These are phyloP conservation scores for Pythium coloratum DNA, from an alignment of 352 stramenopile species.

Conservation along the genomic window DNA sequence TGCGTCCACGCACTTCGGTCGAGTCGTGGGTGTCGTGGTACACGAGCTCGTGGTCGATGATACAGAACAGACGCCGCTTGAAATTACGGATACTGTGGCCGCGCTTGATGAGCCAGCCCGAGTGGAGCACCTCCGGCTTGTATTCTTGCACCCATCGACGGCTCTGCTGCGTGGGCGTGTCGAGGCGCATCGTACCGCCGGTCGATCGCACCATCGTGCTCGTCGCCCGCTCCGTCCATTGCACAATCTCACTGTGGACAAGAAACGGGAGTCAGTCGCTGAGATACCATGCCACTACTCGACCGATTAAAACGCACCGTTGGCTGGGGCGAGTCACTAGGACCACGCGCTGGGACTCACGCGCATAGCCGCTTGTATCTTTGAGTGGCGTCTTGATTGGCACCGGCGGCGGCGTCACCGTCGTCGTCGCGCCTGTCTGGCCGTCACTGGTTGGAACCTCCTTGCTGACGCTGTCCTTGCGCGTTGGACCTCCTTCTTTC, in stretches of 20 bases:
- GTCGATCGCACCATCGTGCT: conserved; percentile 73
- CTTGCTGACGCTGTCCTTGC: background rate
- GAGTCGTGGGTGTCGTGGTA: conserved; percentile 84
- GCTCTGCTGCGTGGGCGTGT: conserved; percentile 58
- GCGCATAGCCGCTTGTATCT: background rate
- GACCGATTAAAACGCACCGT: conserved; percentile 29
- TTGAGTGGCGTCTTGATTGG: conserved; percentile 11
- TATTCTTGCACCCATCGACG: conserved; percentile 75
- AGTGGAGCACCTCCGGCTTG: conserved; percentile 80
- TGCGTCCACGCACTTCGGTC: conserved; percentile 67
- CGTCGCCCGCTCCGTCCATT: conserved; percentile 78
- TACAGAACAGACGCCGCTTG: conserved; percentile 85
- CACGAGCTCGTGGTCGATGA: conserved; percentile 83
- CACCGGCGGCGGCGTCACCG: background rate
- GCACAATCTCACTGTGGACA: conserved; percentile 62
- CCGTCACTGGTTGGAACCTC: background rate
- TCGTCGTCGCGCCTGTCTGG: background rate
- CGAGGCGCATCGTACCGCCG: conserved; percentile 41
- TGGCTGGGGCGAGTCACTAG: conserved; percentile 74
- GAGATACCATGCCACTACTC: conserved; percentile 11
- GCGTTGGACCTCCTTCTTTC: background rate
- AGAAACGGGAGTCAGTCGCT: conserved; percentile 7
- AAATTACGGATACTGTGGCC: conserved; percentile 78
- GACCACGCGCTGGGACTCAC: conserved; percentile 52
- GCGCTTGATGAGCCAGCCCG: conserved; percentile 87